Evolutionary conservation across 805 yeast genomes (phyloP), one percentile per base, ranked within the genome.

Genomic region (Starmerella powellii): DNA sequence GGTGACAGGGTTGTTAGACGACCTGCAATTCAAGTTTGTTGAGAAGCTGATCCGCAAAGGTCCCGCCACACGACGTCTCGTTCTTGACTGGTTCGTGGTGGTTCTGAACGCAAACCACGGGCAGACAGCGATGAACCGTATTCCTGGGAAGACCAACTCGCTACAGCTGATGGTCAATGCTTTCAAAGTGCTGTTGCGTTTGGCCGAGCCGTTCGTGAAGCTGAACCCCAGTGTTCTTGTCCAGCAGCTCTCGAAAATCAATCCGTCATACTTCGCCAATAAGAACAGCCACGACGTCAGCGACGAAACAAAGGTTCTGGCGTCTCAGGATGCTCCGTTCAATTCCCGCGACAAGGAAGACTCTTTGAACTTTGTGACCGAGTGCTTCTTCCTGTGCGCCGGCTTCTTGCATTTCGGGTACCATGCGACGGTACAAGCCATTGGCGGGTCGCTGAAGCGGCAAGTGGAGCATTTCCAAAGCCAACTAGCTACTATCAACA

Each of bases 351-450:
- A 19, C 2, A 24, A 13, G 15, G 37, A 23, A 10, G 69, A 70
- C 37, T 75, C 72, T 38, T 74, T 72, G 54, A 88, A 91, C 55
- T 91, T 91, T 58, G 84, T 91, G n/a, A 77, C 95, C 8, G 91
- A 88, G 51, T 80, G 94, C 54, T 91, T 86, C 60, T 91, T 71
- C 55, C 59, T 91, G 42, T 75, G 87, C 5, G 66, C 80, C 39
- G 76, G 94, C 0, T 86, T 80, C 58, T 61, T 84, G 37, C 87
- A 88, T 51, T 91, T 81, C 62, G 98, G 97, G 33, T 65, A 84
- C 32, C 94, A 94, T 19, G 97, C 96, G 38, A 63, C 80, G 0
- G 62, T 72, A 44, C 68, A 74, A 34, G 67, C 66, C 35, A 73
- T 75, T 46, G 76, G 73, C 34, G 73, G 48, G 15, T 35, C 78